Evolutionary conservation across 2,329 filamentous ascomycete genomes (phyloP).

Genomic region (Diplodia seriata): DNA sequence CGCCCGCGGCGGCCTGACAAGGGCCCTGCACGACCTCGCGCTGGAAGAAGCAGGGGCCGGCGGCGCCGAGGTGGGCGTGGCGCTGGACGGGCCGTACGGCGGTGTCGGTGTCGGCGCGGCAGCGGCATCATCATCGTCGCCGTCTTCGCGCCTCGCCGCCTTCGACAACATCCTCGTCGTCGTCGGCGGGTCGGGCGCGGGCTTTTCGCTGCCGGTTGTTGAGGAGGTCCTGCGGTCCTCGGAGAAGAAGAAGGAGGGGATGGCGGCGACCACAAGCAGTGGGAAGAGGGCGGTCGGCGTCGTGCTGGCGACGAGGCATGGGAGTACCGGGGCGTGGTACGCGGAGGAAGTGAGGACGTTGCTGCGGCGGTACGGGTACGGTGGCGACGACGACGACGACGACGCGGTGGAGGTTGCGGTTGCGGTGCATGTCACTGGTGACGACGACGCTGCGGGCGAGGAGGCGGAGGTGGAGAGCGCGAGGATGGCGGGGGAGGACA

Average conservation of each 20-base stretch:
- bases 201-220: constrained; percentile 59
- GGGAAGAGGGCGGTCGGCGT: no score
- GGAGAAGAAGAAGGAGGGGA: no score
- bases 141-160: constrained; percentile 37
- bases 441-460: background rate
- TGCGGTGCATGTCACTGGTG: constrained; percentile 29
- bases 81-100: constrained; percentile 66
- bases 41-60: constrained; percentile 33
- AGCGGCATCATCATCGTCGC: no score
- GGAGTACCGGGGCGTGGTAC: constrained; percentile 29
- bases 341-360: constrained; percentile 23
- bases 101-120: constrained; percentile 42
- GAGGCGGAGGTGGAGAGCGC: constrained; percentile 1
- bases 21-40: constrained; percentile 52
- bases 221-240: constrained; percentile 50
- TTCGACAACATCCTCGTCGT: constrained; percentile 58
- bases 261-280: no score
- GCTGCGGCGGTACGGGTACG: constrained; percentile 16
- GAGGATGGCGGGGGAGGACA: background rate
- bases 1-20: constrained; percentile 57
- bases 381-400: background rate
- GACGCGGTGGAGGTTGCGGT: constrained; percentile 6
- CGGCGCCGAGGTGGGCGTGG: constrained; percentile 51
- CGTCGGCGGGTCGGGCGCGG: constrained; percentile 64
- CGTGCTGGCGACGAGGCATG: constrained; percentile 27